Percentiles rank a stretch among this genome's conserved stretches.
Conservation (phyloP, 2,329 filamentous ascomycete genomes). For the Curvularia lunata region DNA sequence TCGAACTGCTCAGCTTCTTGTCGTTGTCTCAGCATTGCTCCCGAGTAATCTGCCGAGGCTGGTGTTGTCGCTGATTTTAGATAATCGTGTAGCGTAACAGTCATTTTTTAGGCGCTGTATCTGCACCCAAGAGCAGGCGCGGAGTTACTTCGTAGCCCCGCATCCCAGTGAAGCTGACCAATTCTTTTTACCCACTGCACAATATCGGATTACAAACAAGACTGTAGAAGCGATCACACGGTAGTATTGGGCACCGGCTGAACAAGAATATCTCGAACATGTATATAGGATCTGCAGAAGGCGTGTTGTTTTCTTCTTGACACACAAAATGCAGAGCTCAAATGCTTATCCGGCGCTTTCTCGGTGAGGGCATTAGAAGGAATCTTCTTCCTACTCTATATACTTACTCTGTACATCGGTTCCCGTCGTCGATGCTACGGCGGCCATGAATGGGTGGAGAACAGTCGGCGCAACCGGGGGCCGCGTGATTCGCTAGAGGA, state of each 20-base stretch:
- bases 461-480: constrained; percentile 5
- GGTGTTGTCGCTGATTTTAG: not conserved
- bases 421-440: not conserved
- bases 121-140: not conserved
- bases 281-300: not conserved
- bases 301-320: not conserved
- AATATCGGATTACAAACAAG: not conserved
- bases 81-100: constrained; percentile 6
- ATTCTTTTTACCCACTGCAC: not conserved
- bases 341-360: not conserved
- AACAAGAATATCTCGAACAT: not conserved
- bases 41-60: not conserved
- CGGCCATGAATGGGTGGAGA: constrained; percentile 4
- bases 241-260: not conserved
- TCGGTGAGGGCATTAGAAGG: not conserved
- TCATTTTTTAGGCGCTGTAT: not conserved
- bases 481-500: constrained; percentile 2
- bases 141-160: not conserved
- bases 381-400: not conserved
- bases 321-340: too few species aligned
- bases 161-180: not conserved
- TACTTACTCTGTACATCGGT: too few species aligned
- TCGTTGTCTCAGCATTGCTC: not conserved
- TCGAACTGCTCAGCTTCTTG: not conserved
- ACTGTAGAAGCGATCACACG: not conserved